Evolutionary conservation across 345 rosid species (phyloP), one percentile per base, ranked within the genome.

Genomic region (Arabis alpina): DNA sequence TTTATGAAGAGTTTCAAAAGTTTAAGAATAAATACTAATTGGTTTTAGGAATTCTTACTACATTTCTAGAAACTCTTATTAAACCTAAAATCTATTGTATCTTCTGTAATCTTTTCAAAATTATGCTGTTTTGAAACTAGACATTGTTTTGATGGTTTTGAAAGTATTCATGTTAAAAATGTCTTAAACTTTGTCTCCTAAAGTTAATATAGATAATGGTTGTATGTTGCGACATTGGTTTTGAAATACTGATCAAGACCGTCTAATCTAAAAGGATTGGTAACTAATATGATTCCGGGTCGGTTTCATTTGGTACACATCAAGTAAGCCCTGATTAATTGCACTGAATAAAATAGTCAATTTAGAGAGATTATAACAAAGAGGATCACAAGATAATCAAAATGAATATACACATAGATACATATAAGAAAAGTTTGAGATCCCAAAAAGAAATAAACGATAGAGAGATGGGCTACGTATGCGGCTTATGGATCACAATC

Each of bases 381-480:
- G 40, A 5, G 23, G 45, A 57, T 73, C 37, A 40, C 53, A 28
- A 64, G 40, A 64, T 32, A 37, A 57, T 2, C 3, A 7, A n/a
- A 47, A 32, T 4, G n/a, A 14, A 28, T 5, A 71, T 9, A 27
- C 25, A 48, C 4, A 56, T 53, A 25, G 5, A 51, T 56, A 57
- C 14, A 49, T 64, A 72, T 37, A 44, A 36, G 1, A 58, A 66
- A 68, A 66, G 41, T 34, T 24, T 3, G 69, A 61, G 64, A 68
- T 75, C 47, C 45, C 63, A 3, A 24, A 62, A 19, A 10, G 10
- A 54, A 68, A 61, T 68, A 68, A 62, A 75, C 74, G 79, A 62
- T 75, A 61, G 65, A 75, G 70, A 68, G 65, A 54, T 75, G 70
- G 79, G 70, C 64, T 54, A 75, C 79, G 79, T 75, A 75, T 75